A percentile compares a stretch with the other conserved stretches of the same genome.
phyloP scores from a whole-genome alignment of 2,329 filamentous ascomycete species.

The Penicillium sp. region DNA sequence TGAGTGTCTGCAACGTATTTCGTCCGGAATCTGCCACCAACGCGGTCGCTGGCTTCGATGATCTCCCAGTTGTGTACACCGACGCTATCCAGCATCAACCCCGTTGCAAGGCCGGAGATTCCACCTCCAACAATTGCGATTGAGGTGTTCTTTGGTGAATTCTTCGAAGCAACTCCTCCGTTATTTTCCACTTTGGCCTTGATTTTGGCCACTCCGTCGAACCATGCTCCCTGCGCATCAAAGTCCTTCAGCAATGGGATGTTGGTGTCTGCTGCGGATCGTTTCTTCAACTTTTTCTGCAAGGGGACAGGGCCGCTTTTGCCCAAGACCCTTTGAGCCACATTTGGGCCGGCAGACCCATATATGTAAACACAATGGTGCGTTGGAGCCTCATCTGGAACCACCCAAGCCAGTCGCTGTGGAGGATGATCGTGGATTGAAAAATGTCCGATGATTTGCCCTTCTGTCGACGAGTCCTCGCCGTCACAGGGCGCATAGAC shows the following conservation, averaged over 20 bases:
- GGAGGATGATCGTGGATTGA: conserved; percentile 4
- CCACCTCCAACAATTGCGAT: conserved; percentile 31
- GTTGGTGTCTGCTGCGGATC: conserved; percentile 7
- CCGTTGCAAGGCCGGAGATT: conserved; percentile 46
- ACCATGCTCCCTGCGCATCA: conserved; percentile 27
- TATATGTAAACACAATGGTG: conserved; percentile 8
- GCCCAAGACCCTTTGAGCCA: neutral
- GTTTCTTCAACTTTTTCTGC: conserved; percentile 1
- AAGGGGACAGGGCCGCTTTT: conserved; percentile 10
- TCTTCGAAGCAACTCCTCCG: conserved; percentile 5
- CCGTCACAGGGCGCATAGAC: neutral
- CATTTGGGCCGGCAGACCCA: neutral
- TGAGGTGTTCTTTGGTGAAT: conserved; percentile 14
- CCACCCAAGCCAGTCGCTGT: conserved; percentile 11
- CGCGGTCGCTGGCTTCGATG: conserved; percentile 42
- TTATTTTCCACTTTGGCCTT: conserved; percentile 8
- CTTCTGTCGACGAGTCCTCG: neutral
- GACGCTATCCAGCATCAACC: conserved; percentile 44
- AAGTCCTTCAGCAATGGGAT: conserved; percentile 20
- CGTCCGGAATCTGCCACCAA: conserved; percentile 47
- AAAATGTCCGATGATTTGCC: conserved; percentile 5
- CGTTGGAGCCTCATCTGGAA: conserved; percentile 6
- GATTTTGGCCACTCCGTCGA: conserved; percentile 26
- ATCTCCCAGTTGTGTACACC: conserved; percentile 48
- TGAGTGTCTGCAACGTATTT: conserved; percentile 36